These are phyloP conservation scores for Pleodorina starrii DNA, from an alignment of 139 green algal species.

Conservation along the genomic window DNA sequence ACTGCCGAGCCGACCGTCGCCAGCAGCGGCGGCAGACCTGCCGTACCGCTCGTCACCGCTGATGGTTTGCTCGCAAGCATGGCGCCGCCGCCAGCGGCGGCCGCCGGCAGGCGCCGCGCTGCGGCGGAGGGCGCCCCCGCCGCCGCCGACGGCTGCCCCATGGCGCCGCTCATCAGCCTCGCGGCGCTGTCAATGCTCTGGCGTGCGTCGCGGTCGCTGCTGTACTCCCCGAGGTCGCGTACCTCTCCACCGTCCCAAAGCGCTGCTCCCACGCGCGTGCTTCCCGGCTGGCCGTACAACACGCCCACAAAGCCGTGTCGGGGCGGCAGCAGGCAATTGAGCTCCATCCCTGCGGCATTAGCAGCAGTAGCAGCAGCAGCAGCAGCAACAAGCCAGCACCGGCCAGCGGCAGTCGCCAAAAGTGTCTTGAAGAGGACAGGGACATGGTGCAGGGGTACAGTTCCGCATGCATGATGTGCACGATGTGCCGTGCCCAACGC, in stretches of 20 bases:
- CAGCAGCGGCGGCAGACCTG: neutral
- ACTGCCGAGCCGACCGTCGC: neutral
- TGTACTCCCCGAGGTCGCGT: conserved; percentile 19
- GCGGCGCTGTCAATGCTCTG: conserved; percentile 14
- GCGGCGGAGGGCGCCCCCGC: neutral
- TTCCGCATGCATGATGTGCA: too few relatives aligned
- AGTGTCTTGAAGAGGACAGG: too few relatives aligned
- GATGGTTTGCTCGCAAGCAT: neutral
- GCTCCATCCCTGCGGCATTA: conserved; percentile 7
- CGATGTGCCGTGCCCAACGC: too few relatives aligned
- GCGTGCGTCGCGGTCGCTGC: conserved; percentile 1
- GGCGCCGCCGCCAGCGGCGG: neutral
- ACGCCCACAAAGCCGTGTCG: conserved; percentile 21
- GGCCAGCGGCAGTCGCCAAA: too few relatives aligned
- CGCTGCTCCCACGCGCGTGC: neutral
- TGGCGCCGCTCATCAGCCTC: neutral
- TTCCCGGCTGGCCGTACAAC: neutral
- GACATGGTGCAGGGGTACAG: too few relatives aligned
- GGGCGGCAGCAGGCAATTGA: conserved; percentile 29
- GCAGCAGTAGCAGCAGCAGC: too few relatives aligned
- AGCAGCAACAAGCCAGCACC: too few relatives aligned
- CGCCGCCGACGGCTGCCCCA: neutral
- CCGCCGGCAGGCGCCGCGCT: neutral
- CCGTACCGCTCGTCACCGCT: neutral
- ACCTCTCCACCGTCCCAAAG: conserved; percentile 30